Conservation (phyloP, 148 eudicot species). For the Hydrangea macrophylla region DNA sequence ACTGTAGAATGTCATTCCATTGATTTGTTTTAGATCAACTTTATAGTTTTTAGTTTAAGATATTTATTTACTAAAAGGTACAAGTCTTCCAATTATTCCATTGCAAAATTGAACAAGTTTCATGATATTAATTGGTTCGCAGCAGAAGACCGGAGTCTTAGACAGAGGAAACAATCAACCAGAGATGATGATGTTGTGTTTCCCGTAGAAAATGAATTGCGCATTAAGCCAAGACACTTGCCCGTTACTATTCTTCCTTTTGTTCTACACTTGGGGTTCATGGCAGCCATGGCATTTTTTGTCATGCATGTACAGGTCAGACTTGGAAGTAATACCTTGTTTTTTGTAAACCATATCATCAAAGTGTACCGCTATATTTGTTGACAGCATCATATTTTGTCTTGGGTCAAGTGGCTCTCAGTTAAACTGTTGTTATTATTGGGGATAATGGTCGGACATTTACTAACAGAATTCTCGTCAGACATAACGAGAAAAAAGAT, state of each 20-base stretch:
- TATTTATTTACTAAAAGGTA: conserved; percentile 6
- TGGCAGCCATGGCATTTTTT: conserved; percentile 76
- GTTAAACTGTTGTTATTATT: too few relatives aligned
- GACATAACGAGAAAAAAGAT: too few relatives aligned
- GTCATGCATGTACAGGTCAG: conserved; percentile 96
- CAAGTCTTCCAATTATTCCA: neutral
- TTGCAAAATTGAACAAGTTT: conserved; percentile 2
- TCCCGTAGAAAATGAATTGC: conserved; percentile 27
- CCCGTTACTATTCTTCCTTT: conserved; percentile 57
- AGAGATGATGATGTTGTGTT: conserved; percentile 16
- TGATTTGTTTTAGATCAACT: too few relatives aligned
- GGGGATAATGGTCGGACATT: too few relatives aligned
- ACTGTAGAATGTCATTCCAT: too few relatives aligned
- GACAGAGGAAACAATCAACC: conserved; percentile 38
- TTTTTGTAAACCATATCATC: too few relatives aligned
- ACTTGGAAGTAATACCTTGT: neutral
- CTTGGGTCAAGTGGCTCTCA: too few relatives aligned
- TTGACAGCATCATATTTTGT: too few relatives aligned
- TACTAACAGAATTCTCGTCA: too few relatives aligned
- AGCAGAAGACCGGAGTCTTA: conserved; percentile 42
- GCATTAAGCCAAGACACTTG: conserved; percentile 27
- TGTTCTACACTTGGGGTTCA: conserved; percentile 77
- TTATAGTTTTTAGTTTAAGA: neutral
- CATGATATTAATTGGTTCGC: conserved; percentile 18
- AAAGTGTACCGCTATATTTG: too few relatives aligned